Evolutionary conservation across 179 eudicot genomes (phyloP), one percentile per base, ranked within the genome.

Genomic region (Nepenthes alata): DNA sequence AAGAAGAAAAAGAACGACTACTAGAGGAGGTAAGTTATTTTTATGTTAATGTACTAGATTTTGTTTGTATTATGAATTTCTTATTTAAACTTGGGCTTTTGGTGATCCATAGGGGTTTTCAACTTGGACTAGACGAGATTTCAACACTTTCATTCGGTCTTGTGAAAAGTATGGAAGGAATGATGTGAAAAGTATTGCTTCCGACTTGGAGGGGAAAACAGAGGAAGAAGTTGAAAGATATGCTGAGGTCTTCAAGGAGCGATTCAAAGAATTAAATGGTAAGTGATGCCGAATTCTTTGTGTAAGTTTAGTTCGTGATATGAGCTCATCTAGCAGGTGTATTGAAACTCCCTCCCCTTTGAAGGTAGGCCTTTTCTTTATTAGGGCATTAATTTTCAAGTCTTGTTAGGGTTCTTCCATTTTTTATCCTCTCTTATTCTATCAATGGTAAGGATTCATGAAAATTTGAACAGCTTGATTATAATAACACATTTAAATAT

Each of bases 181-280:
- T 70, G 98, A 93, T 75, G 62, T 89, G 49, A 80, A 67, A 59
- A 70, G 83, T 70, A 87, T 93, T 75, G 93, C 95, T 63, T 65
- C 67, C 55, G 96, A 93, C 79, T 89, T 93, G 96, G 96, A 93
- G 63, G 97, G 95, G 51, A 93, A 93, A 77, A 61, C 85, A 12
- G 89, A 69, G n/a, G 96, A 89, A 60, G 98, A 93, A 71, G 98
- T 89, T 57, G 88, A 86, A 77, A 85, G 95, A 86, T 93, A 93
- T 75, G 91, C 93, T 9, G 76, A 82, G 68, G 96, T 79, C 60
- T 93, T 93, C 72, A 89, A 89, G 75, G 95, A 85, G 53, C 80
- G 97, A 83, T 89, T 83, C 76, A 93, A 83, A 69, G 98, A 93
- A 56, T 70, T 93, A 57, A 89, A 81, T 75, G 98, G 98, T 91